Evolutionary conservation across 1,284 basidiomycete genomes (phyloP).

Genomic region (Cutaneotrichosporon cutaneum): DNA sequence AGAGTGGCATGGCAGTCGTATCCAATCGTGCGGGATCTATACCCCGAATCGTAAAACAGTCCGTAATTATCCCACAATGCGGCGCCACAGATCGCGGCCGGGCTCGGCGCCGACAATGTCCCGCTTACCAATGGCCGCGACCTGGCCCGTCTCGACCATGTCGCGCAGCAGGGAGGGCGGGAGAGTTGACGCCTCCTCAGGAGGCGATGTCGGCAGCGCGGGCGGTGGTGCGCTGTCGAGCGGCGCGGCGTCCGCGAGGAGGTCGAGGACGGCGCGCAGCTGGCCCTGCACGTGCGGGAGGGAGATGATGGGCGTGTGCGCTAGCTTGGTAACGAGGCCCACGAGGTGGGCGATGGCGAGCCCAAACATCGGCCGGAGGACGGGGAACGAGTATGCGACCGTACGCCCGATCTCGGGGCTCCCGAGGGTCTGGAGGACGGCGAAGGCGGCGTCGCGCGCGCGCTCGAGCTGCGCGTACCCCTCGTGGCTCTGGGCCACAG

Average conservation of each 20-base stretch:
- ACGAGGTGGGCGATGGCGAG: conserved; percentile 44
- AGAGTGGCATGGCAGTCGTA: background rate
- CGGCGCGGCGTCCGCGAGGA: conserved; percentile 35
- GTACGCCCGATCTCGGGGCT: conserved; percentile 49
- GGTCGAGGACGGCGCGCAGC: conserved; percentile 41
- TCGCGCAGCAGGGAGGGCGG: conserved; percentile 21
- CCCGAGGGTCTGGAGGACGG: conserved; percentile 44
- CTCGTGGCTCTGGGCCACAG: conserved; percentile 37
- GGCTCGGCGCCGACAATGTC: conserved; percentile 27
- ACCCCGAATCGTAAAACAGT: background rate
- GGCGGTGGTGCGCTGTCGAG: conserved; percentile 24
- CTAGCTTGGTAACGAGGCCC: conserved; percentile 31
- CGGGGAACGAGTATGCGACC: conserved; percentile 46
- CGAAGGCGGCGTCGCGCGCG: conserved; percentile 47
- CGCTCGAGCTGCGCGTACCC: conserved; percentile 46
- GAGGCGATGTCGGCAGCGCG: background rate
- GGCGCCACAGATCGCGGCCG: conserved; percentile 26
- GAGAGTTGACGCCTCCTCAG: background rate
- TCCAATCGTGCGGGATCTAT: background rate
- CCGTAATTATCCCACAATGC: conserved; percentile 22
- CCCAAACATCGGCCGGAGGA: conserved; percentile 46
- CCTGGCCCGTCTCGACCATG: conserved; percentile 23
- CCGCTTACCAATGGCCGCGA: conserved; percentile 23
- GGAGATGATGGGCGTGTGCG: conserved; percentile 34
- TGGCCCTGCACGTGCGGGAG: conserved; percentile 35